phyloP scores from a whole-genome alignment of 352 stramenopile genomes.

The Phytophthora ramorum region DNA sequence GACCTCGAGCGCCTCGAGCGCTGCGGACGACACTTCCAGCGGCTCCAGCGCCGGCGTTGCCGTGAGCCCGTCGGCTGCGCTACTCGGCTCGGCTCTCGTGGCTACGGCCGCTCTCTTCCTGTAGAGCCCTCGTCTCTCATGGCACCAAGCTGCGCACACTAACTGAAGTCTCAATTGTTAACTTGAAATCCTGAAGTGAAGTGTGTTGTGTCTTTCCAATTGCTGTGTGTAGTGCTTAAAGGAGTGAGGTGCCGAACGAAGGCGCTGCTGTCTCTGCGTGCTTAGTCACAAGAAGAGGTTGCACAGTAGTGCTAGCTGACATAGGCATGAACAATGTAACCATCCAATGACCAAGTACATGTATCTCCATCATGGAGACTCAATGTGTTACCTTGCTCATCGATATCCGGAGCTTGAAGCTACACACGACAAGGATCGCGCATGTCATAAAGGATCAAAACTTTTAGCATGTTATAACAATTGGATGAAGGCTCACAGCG shows the following conservation, averaged over 20 bases:
- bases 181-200: constrained; percentile 1
- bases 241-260: neutral
- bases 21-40: constrained; percentile 27
- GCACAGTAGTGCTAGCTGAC: too few relatives aligned
- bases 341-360: too few relatives aligned
- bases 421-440: too few relatives aligned
- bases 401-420: too few relatives aligned
- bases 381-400: too few relatives aligned
- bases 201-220: constrained; percentile 6
- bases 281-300: too few relatives aligned
- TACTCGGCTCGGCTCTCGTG: constrained; percentile 30
- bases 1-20: constrained; percentile 26
- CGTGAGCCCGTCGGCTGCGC: constrained; percentile 13
- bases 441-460: neutral
- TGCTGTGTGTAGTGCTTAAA: neutral
- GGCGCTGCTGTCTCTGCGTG: neutral
- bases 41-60: constrained; percentile 15
- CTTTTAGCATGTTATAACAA: constrained; percentile 7
- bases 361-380: too few relatives aligned
- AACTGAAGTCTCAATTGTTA: constrained; percentile 20
- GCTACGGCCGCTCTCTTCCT: constrained; percentile 34
- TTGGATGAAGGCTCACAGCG: constrained; percentile 16
- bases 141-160: constrained; percentile 5
- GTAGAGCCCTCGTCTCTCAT: constrained; percentile 18
- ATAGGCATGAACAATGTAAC: too few relatives aligned